Base-by-base conservation (phyloP, 2,329 filamentous ascomycete species). In the Scleromitrula shiraiana region DNA sequence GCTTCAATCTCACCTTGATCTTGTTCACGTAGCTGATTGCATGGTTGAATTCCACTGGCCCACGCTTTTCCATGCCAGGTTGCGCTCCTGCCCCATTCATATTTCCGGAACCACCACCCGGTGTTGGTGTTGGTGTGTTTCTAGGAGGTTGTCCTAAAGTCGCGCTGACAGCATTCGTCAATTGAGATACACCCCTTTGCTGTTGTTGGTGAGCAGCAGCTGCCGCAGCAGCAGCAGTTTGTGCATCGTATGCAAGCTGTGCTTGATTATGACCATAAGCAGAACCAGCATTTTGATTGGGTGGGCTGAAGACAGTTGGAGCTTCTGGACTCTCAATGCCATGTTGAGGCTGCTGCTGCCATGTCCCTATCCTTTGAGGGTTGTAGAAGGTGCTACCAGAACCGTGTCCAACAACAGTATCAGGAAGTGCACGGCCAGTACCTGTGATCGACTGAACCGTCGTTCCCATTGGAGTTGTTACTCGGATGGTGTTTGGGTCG, bases 1-100 rank as follows among this genome's bases (percentile, higher is more conserved):
- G 20, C 53, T 66, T 70, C 10, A 26, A n/a, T 30, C 32, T 24
- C 37, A 93, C 90, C 83, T 98, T 98, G 62, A 98, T 98, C 70
- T 98, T 98, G 65, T 98, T 98, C 46, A 98, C 93, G 62, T 98
- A 98, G 65, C 90, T 97, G 55, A 98, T 98, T 0, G 93, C 93
- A 68, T 98, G 93, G 64, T 98, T 98, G 67, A 98, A 98, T 64
- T 98, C 93, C 15, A 98, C 93, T 1, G 93, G 93, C 0, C 90
- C 91, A 48, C 90, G 81, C 63, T 93, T 94, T 66, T 94, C 90
- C 64, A 87, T 69, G 67, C 76, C 69, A 66, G 77, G 69, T 68
- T 83, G 67, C 67, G 78, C 70, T 19, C 74, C 75, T 52, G 74
- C 73, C 37, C 79, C 80, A 59, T 83, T 87, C 49, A 83, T 64